A percentile compares a stretch with the other conserved stretches of the same genome.
phyloP scores from a whole-genome alignment of 2,329 filamentous ascomycete species.

The Cryphonectria nitschkei region DNA sequence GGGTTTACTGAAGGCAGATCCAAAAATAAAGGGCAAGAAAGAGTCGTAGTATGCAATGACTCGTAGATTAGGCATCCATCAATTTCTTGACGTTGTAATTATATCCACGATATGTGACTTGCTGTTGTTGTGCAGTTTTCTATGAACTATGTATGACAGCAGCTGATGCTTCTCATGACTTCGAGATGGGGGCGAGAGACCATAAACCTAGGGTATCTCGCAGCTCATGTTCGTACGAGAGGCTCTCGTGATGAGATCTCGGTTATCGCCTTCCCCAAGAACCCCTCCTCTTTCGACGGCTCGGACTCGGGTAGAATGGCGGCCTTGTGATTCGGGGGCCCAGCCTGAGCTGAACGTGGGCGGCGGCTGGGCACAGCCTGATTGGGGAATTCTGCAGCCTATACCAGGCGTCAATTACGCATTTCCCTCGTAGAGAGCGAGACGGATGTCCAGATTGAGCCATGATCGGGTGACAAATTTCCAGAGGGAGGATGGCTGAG shows the following conservation, averaged over 20 bases:
- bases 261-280: not conserved
- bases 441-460: not conserved
- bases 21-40: not conserved
- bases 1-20: not conserved
- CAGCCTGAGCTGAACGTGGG: not conserved
- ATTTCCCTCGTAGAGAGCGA: not conserved
- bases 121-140: not conserved
- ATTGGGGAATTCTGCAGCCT: not conserved
- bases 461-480: not conserved
- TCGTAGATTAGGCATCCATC: not conserved
- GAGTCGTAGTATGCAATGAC: not conserved
- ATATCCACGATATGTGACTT: not conserved
- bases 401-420: not conserved
- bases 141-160: not conserved
- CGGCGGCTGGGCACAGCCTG: not conserved
- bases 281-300: not conserved
- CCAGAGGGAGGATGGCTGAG: conserved; percentile 2
- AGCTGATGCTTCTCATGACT: not conserved
- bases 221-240: not conserved
- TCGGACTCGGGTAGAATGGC: not conserved
- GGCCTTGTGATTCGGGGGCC: not conserved
- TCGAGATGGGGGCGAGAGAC: not conserved
- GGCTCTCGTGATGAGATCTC: not conserved
- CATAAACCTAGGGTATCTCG: not conserved
- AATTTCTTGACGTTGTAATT: not conserved